phyloP scores from a whole-genome alignment of 2,329 filamentous ascomycete genomes.

The Stagonosporopsis chrysanthemi region DNA sequence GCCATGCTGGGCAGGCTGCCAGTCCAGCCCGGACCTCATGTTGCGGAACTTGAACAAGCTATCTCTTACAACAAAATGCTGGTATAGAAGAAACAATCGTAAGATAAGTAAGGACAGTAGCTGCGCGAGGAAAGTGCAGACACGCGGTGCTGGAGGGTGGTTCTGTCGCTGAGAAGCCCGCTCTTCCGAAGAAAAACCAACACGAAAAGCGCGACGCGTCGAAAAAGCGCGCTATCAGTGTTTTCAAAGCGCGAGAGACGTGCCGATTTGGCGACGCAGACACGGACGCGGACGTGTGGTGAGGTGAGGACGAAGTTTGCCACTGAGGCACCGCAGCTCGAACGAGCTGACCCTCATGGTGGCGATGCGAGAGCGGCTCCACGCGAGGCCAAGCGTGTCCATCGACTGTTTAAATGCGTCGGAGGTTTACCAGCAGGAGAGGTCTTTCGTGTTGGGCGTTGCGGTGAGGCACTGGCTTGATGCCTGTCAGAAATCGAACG shows the following conservation, averaged over 20 bases:
- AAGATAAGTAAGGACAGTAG: too few species aligned
- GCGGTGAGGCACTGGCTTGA: background rate
- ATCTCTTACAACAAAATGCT: background rate
- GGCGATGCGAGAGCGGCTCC: too few species aligned
- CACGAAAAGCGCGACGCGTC: background rate
- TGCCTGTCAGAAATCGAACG: background rate
- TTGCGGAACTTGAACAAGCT: background rate
- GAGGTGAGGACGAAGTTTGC: conserved; percentile 8
- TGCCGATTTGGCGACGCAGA: conserved; percentile 1
- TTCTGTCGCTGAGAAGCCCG: background rate
- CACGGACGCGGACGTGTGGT: conserved; percentile 6
- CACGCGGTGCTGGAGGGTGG: background rate
- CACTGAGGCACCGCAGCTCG: background rate
- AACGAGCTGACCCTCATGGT: too few species aligned
- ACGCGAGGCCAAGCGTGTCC: background rate
- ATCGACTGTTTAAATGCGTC: background rate
- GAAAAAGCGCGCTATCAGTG: background rate
- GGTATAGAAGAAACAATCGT: background rate
- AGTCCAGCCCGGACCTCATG: background rate
- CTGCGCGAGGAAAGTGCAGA: background rate
- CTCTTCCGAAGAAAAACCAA: background rate
- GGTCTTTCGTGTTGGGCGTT: background rate
- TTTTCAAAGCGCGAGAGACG: background rate
- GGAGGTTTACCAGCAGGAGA: background rate
- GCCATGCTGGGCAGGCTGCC: background rate